Evolutionary conservation across 208 protist genomes (phyloP), one percentile per base, ranked within the genome.

Genomic region (Vickermania ingenoplastis): DNA sequence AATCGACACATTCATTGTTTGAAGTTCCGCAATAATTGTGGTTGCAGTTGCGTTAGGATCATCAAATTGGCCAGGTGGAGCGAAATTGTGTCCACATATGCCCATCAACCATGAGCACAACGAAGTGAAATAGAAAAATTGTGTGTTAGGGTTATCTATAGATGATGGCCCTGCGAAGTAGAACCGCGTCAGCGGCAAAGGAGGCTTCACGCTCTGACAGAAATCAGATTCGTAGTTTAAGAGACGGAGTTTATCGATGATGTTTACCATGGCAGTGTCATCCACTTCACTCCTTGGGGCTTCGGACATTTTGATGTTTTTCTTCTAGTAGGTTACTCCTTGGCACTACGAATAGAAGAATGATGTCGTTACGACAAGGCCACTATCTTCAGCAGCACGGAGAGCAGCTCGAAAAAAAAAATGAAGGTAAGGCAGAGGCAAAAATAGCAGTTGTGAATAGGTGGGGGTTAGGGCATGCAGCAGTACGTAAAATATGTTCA

Each of bases 41-140:
- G 89, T 93, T 0, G 89, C 77, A 1, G 82, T 83, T 2, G 79
- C 83, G 52, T 91, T 95, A 0, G 89, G 89, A 59, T 95, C 89
- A 58, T 95, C 89, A 59, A 95, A 95, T 57, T 95, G 86, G 0
- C 83, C 89, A 7, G 89, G 84, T 2, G 77, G 61, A 27, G 88
- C 79, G 65, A 88, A 77, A 3, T 69, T 64, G 48, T 87, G 79
- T 2, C 80, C 86, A 66, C 74, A 85, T 27, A 91, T 31, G 30
- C 75, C 80, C 80, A 95, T 92, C 31, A 95, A 65, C 89, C 89
- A 95, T 17, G 83, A 73, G 59, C 79, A 87, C 17, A 95, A 59
- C 14, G 86, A 94, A 0, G 89, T 92, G 62, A 95, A 95, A 55
- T 95, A 95, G 63, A 83, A 90, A 63, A 93, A 95, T 57, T 95